Evolutionary conservation across 345 rosid species (phyloP), one percentile per base, ranked within the genome.

Genomic region (Lagerstroemia speciosa): DNA sequence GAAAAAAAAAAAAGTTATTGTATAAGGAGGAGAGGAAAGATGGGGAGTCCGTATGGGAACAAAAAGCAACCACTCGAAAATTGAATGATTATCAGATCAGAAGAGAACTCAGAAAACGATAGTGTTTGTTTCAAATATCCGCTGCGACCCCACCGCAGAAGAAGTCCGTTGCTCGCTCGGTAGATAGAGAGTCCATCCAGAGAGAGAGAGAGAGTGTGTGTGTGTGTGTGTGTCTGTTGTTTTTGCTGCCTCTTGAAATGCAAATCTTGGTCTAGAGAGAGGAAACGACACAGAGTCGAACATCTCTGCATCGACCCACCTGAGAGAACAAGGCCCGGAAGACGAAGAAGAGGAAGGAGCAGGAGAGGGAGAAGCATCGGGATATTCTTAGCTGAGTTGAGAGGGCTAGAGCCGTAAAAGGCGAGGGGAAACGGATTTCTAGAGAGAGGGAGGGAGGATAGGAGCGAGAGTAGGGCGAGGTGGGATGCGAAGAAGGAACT

Each of bases 51-150:
- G n/a, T n/a, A n/a, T n/a, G 71, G 30, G 22, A 62, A 69, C 78
- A 83, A 70, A 76, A 76, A 72, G 75, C 34, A 8, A 62, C 68
- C 66, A 11, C 65, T 58, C 73, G 61, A 53, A 43, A 24, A 7
- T 12, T 45, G 37, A 24, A 26, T 17, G 9, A 27, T 8, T 32
- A 14, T 32, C 0, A 45, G 9, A 2, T 24, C 34, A 69, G 30
- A 0, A 19, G 1, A 30, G n/a, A n/a, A n/a, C n/a, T n/a, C 6
- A 0, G 14, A 64, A 46, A 1, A n/a, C 27, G 66, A 43, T 40
- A 41, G 37, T 32, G 62, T 69, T 79, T 77, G 73, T n/a, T n/a
- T n/a, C n/a, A n/a, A n/a, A 73, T 78, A 71, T 55, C 38, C 8
- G 36, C 48, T 63, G 10, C 33, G 43, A 64, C 79, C 81, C 79